Evolutionary conservation across 2,329 filamentous ascomycete species (phyloP).

Genomic region (Xenosphaeropsis pyriputrescens): DNA sequence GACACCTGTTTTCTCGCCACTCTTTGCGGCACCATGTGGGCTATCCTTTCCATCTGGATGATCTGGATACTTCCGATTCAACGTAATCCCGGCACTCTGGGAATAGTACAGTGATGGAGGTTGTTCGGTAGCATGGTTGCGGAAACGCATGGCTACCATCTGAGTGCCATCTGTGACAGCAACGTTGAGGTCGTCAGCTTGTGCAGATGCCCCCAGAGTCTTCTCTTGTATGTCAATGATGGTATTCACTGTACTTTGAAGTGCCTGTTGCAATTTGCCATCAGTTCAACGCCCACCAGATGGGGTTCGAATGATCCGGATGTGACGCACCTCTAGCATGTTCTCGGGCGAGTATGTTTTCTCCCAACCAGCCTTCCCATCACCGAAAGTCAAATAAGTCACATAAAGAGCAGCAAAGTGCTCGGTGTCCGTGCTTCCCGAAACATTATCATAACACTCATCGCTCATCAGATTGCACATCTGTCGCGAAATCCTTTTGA

Average conservation of each 20-base stretch:
- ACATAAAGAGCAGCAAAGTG: conserved; percentile 28
- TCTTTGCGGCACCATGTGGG: conserved; percentile 17
- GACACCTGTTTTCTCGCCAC: conserved; percentile 1
- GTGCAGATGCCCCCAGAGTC: conserved; percentile 21
- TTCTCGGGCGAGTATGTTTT: conserved; percentile 20
- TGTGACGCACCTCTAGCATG: conserved; percentile 20
- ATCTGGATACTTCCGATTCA: conserved; percentile 36
- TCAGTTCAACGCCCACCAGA: too few relatives aligned
- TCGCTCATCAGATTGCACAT: conserved; percentile 27
- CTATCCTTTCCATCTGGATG: conserved; percentile 24
- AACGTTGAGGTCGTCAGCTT: conserved; percentile 35
- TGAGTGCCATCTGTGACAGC: conserved; percentile 32
- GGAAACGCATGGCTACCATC: conserved; percentile 33
- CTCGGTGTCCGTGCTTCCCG: conserved; percentile 36
- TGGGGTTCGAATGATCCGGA: too few relatives aligned
- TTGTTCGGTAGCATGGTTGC: conserved; percentile 33
- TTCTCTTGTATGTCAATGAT: conserved; percentile 27
- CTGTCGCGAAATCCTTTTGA: conserved; percentile 27
- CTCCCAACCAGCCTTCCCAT: conserved; percentile 21
- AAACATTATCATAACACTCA: conserved; percentile 30
- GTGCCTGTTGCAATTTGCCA: conserved; percentile 13
- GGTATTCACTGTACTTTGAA: conserved; percentile 25
- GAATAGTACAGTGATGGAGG: conserved; percentile 35
- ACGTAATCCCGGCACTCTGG: conserved; percentile 30
- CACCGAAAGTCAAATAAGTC: conserved; percentile 13